Base-by-base conservation (phyloP, 31 red algal species). In the Endocladia muricata region DNA sequence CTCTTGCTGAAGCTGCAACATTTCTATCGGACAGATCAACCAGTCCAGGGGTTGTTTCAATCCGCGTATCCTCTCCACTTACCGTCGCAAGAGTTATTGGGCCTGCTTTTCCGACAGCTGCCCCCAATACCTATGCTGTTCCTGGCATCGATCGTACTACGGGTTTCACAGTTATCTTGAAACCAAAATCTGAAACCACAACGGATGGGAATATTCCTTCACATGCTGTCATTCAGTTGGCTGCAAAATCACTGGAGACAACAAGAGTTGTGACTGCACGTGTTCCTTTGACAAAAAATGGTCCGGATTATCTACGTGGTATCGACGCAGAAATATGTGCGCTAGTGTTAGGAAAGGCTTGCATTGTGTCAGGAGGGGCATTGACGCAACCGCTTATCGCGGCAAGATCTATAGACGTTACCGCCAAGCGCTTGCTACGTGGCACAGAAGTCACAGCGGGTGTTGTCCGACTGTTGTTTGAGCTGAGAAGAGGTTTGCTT, bases 271-370 rank as follows among this genome's bases (percentile, higher is more conserved):
- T 76, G 35, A 89, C 85, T 41, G 59, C 71, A 19, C 63, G 76
- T 37, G 81, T 89, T 68, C 85, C 85, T 41, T 21, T 89, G 3
- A 76, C 76, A 1, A 52, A 11, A 31, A 51, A n/a, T 25, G 37
- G 32, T 22, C 8, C 13, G 32, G 41, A 79, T 31, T 81, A 81
- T 57, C 30, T 79, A n/a, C 63, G 56, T 28, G 32, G 28, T 32
- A 23, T 89, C 17, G 85, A 89, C 52, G 54, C 67, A 2, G 85
- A 89, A 58, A 59, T 81, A 39, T 81, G 68, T 41, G 75, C 85
- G 33, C 75, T 89, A n/a, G 68, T 89, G 3, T 58, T 89, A 63
- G 85, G 76, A 15, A 89, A 89, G 47, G 75, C 76, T 4, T 87
- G 83, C 42, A 39, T 87, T 3, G 83, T 87, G 30, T 78, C 83